Evolutionary conservation across 1,139 yeast species (phyloP), one percentile per base, ranked within the genome.

Genomic region (Diutina scorzettiae): DNA sequence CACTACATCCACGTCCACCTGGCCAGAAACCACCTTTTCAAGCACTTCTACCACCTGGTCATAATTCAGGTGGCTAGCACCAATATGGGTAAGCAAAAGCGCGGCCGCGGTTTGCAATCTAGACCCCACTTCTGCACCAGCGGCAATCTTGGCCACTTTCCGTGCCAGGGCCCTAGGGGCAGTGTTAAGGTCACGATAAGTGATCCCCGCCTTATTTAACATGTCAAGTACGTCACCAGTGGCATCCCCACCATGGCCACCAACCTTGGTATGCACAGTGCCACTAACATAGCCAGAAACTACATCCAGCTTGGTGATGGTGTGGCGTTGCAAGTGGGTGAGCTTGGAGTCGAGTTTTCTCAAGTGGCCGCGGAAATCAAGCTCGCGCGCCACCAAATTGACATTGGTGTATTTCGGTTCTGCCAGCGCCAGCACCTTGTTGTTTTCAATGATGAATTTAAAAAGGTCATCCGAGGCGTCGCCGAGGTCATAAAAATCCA

Each of bases 21-120:
- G 39, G 16, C 48, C 46, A 1, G 49, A 47, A 7, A 61, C 55
- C 16, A 64, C 43, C 18, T 54, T 50, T 50, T 73, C 76, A 44
- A 79, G 59, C 8, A 68, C 51, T 7, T 57, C 46, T 9, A 67
- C 55, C 1, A 80, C 70, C 45, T 72, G 75, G 47, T 69, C 72
- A 43, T 57, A 62, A 23, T 69, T 71, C 5, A 58, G 60, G 7
- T 56, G 46, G 41, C 59, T 53, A 3, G 64, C 52, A 49, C 70
- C 69, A 11, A 73, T 47, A 49, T 71, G 25, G 19, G 76, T 9
- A 31, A 79, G 60, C 25, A 71, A 51, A 43, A 76, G 56, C 1
- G 63, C 57, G 5, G 69, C 55, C 12, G 68, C 61, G 16, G 37
- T 32, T 5, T 20, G 37, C 7, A 19, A 17, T 14, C 17, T 12